Conservation (phyloP, 495 filamentous ascomycete species). For the Penicillium ucsense region DNA sequence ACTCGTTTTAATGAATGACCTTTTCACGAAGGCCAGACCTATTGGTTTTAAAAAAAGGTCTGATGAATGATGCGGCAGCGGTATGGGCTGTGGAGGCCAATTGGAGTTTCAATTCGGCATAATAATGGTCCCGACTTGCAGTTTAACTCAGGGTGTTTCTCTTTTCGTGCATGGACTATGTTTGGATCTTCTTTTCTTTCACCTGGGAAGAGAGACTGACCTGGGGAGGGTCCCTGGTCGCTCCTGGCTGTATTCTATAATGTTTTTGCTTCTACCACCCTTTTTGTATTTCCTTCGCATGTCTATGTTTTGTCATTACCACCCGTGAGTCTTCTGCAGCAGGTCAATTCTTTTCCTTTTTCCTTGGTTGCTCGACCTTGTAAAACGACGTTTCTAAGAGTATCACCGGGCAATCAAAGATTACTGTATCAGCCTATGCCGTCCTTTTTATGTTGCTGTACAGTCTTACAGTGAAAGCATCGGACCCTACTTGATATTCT, state of each 20-base stretch:
- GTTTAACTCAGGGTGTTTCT: not conserved
- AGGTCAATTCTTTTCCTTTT: constrained; percentile 13
- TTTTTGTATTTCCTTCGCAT: constrained; percentile 13
- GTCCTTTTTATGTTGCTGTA: no score
- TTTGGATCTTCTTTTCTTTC: constrained; percentile 8
- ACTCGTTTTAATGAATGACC: constrained; percentile 37
- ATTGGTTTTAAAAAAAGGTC: constrained; percentile 12
- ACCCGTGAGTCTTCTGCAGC: constrained; percentile 16
- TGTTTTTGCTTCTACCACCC: not conserved
- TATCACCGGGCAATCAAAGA: no score
- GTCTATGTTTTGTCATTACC: constrained; percentile 25
- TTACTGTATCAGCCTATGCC: no score
- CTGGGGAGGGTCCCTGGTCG: constrained; percentile 2
- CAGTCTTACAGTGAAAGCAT: no score
- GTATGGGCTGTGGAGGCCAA: constrained; percentile 8
- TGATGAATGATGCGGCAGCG: constrained; percentile 19
- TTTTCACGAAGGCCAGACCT: constrained; percentile 30
- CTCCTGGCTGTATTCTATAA: constrained; percentile 23
- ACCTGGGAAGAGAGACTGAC: constrained; percentile 7
- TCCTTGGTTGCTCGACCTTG: constrained; percentile 8
- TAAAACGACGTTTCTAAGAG: no score
- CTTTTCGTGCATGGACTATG: not conserved
- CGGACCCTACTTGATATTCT: no score
- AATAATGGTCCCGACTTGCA: no score
- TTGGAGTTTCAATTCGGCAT: not conserved